phyloP scores from a whole-genome alignment of 2,329 filamentous ascomycete genomes.

The Diaporthe vexans region DNA sequence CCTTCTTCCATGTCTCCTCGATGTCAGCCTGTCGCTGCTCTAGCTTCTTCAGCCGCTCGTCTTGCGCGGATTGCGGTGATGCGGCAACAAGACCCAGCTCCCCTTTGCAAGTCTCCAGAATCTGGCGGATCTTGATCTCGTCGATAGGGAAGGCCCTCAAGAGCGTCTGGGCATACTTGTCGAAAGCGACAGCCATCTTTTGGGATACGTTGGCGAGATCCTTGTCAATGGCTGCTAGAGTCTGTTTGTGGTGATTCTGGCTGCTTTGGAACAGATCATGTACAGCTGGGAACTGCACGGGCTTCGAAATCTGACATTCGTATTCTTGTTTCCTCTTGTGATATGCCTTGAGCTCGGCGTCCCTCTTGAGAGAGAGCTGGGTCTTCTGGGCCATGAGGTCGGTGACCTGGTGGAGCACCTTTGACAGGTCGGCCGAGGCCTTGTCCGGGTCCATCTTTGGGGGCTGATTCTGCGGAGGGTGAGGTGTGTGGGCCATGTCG shows the following conservation, averaged over 20 bases:
- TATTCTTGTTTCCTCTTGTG: constrained; percentile 30
- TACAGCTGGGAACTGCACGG: constrained; percentile 32
- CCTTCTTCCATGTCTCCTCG: constrained; percentile 16
- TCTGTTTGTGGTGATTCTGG: constrained; percentile 27
- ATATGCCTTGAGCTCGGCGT: constrained; percentile 24
- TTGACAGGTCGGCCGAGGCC: constrained; percentile 35
- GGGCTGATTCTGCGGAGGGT: not conserved
- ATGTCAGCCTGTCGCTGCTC: constrained; percentile 28
- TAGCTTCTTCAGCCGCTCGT: constrained; percentile 26
- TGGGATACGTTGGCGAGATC: constrained; percentile 17
- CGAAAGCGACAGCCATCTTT: not conserved
- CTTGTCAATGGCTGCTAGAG: constrained; percentile 23
- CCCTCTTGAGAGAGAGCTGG: constrained; percentile 32
- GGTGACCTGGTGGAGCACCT: constrained; percentile 16
- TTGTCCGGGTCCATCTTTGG: constrained; percentile 30
- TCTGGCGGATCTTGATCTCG: constrained; percentile 38
- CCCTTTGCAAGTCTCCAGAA: constrained; percentile 28
- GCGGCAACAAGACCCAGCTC: not conserved
- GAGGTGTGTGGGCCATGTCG: constrained; percentile 3
- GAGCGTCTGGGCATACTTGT: constrained; percentile 3
- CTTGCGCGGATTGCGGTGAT: not conserved
- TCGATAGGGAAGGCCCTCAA: constrained; percentile 27
- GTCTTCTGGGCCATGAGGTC: constrained; percentile 26
- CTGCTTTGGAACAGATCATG: constrained; percentile 7
- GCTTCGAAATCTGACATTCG: constrained; percentile 19